Evolutionary conservation across 257 asterid species (phyloP).

Genomic region (Solanum microdontum): DNA sequence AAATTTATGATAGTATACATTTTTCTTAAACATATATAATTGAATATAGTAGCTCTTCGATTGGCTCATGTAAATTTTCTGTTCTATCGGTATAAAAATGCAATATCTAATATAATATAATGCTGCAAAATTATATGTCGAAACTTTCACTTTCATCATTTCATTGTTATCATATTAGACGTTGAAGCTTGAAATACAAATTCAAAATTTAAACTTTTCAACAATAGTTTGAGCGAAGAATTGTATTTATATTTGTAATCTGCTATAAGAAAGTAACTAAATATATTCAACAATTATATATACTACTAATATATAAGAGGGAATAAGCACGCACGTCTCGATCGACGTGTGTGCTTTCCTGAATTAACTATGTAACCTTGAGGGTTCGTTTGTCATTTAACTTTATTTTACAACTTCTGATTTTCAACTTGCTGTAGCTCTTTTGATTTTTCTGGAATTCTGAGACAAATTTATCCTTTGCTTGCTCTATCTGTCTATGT

Average conservation of each 20-base stretch:
- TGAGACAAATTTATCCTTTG: no score
- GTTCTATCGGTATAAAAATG: not conserved
- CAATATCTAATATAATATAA: not conserved
- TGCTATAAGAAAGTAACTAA: not conserved
- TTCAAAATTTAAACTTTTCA: not conserved
- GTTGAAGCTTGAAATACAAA: not conserved
- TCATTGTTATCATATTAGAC: not conserved
- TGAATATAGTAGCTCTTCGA: not conserved
- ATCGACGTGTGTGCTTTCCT: no score
- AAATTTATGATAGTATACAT: not conserved
- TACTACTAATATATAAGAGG: no score
- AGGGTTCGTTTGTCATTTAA: no score
- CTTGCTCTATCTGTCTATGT: no score
- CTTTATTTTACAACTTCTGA: no score
- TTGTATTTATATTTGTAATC: no score
- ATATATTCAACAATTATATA: not conserved
- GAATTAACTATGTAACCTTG: no score
- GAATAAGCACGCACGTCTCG: no score
- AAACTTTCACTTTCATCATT: no score
- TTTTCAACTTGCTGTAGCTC: no score
- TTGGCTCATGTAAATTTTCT: not conserved
- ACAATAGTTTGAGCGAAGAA: not conserved
- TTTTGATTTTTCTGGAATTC: no score
- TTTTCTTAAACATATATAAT: not conserved
- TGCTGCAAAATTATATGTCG: not conserved